Evolutionary conservation across 768 basidiomycete genomes (phyloP).

Genomic region (Panus rudis): DNA sequence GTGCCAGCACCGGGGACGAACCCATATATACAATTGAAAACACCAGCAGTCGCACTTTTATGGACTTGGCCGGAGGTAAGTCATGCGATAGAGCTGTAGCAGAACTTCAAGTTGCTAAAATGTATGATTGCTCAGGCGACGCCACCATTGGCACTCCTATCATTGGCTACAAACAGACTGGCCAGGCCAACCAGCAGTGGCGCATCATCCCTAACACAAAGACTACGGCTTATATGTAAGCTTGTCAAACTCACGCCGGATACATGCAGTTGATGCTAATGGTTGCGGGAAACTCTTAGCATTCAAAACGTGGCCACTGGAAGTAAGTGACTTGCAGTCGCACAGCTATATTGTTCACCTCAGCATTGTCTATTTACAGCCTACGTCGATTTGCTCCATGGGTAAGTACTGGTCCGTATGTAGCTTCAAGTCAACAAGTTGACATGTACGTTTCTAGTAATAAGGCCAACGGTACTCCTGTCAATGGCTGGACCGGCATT

Average conservation of each 20-base stretch:
- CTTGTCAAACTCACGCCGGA: no score
- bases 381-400: neutral
- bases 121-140: no score
- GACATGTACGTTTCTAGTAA: neutral
- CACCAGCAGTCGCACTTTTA: neutral
- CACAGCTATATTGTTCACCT: no score
- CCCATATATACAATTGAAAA: neutral
- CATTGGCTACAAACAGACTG: neutral
- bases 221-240: neutral
- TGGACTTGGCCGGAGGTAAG: no score
- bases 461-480: neutral
- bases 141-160: no score
- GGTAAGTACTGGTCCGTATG: no score
- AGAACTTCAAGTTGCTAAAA: no score
- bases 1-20: neutral
- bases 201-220: neutral
- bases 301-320: neutral
- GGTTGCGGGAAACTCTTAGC: no score
- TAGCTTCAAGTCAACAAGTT: no score
- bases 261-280: no score
- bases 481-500: neutral
- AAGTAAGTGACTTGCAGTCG: no score
- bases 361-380: neutral
- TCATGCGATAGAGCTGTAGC: no score
- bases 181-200: neutral